Percentiles rank a stretch among this genome's conserved stretches.
Conservation (phyloP, 805 yeast genomes). For the Metschnikowia hibisci region DNA sequence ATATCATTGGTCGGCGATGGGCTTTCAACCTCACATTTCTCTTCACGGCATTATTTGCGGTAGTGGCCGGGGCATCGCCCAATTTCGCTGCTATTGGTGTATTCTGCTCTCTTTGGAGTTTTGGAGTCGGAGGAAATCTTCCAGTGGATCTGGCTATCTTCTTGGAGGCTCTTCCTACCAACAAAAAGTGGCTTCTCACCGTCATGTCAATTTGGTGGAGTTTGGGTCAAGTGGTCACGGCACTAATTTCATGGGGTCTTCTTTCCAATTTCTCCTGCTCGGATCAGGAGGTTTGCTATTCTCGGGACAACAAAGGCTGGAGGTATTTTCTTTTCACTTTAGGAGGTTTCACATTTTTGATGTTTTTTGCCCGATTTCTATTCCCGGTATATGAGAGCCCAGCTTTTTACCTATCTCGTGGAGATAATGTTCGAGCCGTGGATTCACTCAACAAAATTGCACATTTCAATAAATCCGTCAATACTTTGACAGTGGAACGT, state of each 20-base stretch:
- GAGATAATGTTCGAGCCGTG: conserved; percentile 49
- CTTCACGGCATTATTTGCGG: conserved; percentile 23
- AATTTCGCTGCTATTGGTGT: conserved; percentile 22
- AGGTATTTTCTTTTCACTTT: conserved; percentile 50
- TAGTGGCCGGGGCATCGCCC: conserved; percentile 22
- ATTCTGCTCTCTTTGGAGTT: conserved; percentile 24
- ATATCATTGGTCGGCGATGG: conserved; percentile 26
- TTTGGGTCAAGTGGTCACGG: conserved; percentile 20
- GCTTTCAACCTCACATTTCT: conserved; percentile 25
- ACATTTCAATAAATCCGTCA: conserved; percentile 37
- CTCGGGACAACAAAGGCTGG: conserved; percentile 55
- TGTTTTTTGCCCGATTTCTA: conserved; percentile 32
- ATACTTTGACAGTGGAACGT: conserved; percentile 44
- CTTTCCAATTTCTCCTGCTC: conserved; percentile 14
- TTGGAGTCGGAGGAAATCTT: conserved; percentile 26
- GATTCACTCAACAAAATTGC: conserved; percentile 44
- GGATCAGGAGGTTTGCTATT: conserved; percentile 31
- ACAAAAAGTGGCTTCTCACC: conserved; percentile 24
- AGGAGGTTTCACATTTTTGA: conserved; percentile 43
- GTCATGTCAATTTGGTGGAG: conserved; percentile 32
- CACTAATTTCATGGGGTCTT: conserved; percentile 16
- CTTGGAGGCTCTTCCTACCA: conserved; percentile 23
- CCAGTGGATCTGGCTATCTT: conserved; percentile 26
- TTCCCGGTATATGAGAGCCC: conserved; percentile 53
- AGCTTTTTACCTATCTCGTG: conserved; percentile 48